These are phyloP conservation scores for Gonium pectorale DNA, from an alignment of 139 green algal genomes.

Conservation along the genomic window DNA sequence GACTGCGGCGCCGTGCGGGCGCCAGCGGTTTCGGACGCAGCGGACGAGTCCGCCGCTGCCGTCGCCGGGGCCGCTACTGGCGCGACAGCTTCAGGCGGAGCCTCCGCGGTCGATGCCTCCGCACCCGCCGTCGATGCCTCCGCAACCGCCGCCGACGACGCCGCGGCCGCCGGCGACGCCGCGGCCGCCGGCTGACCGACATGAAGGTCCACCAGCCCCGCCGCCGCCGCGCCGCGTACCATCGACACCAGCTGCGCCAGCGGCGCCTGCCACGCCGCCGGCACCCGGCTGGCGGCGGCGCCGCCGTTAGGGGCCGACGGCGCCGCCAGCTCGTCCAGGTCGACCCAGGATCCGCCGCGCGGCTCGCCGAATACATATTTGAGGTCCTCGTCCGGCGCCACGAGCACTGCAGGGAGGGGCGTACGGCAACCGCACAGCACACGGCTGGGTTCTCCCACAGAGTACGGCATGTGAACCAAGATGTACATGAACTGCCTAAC, in stretches of 20 bases:
- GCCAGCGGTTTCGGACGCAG: too few species aligned
- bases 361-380: constrained; percentile 23
- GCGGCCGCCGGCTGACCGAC: background rate
- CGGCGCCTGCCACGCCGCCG: background rate
- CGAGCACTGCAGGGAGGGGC: background rate
- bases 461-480: background rate
- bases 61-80: background rate
- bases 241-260: background rate
- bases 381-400: constrained; percentile 13
- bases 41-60: background rate
- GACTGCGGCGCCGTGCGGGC: background rate
- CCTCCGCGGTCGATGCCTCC: background rate
- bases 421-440: too few species aligned
- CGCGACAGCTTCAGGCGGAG: background rate
- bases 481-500: too few species aligned
- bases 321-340: constrained; percentile 6
- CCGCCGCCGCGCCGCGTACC: background rate
- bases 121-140: background rate
- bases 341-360: background rate
- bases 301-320: background rate
- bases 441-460: background rate
- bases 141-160: background rate
- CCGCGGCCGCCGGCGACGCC: background rate
- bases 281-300: background rate
- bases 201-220: constrained; percentile 21